A percentile compares a stretch with the other conserved stretches of the same genome.
phyloP scores from a whole-genome alignment of 2,329 filamentous ascomycete genomes.

The Cladosporium sphaerospermum region DNA sequence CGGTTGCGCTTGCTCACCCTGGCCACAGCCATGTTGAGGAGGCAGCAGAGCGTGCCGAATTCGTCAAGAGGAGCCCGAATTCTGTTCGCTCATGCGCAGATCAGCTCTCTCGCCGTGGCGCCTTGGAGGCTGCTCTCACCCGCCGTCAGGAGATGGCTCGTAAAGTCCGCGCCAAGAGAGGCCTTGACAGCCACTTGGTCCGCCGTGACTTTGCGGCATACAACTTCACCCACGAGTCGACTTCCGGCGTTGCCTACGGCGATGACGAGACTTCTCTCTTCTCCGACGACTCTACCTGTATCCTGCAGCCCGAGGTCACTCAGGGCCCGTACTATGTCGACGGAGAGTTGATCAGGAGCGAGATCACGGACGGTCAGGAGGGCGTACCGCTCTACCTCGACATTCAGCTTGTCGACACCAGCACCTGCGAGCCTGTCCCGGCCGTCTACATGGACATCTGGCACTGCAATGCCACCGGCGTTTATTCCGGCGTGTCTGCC shows the following conservation, averaged over 20 bases:
- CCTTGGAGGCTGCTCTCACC: slow-evolving; percentile 16
- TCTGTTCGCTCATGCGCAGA: slow-evolving; percentile 19
- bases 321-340: slow-evolving; percentile 29
- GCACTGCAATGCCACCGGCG: slow-evolving; percentile 43
- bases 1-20: slow-evolving; percentile 18
- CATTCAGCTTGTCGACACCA: slow-evolving; percentile 38
- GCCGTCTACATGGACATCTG: slow-evolving; percentile 39
- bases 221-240: slow-evolving; percentile 21
- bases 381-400: slow-evolving; percentile 37
- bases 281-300: slow-evolving; percentile 20
- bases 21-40: slow-evolving; percentile 17
- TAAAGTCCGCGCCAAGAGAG: slow-evolving; percentile 18
- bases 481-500: slow-evolving; percentile 34
- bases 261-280: slow-evolving; percentile 14
- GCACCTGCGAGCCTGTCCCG: slow-evolving; percentile 36
- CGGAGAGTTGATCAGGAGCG: slow-evolving; percentile 31
- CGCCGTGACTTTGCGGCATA: slow-evolving; percentile 21
- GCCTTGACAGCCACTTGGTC: slow-evolving; percentile 16
- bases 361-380: slow-evolving; percentile 36
- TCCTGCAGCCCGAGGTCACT: slow-evolving; percentile 23
- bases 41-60: slow-evolving; percentile 19
- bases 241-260: slow-evolving; percentile 17
- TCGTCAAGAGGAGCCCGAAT: slow-evolving; percentile 17
- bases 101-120: slow-evolving; percentile 18
- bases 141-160: slow-evolving; percentile 20